These are phyloP conservation scores for Massarina eburnea DNA, from an alignment of 2,329 filamentous ascomycete species.

Conservation along the genomic window DNA sequence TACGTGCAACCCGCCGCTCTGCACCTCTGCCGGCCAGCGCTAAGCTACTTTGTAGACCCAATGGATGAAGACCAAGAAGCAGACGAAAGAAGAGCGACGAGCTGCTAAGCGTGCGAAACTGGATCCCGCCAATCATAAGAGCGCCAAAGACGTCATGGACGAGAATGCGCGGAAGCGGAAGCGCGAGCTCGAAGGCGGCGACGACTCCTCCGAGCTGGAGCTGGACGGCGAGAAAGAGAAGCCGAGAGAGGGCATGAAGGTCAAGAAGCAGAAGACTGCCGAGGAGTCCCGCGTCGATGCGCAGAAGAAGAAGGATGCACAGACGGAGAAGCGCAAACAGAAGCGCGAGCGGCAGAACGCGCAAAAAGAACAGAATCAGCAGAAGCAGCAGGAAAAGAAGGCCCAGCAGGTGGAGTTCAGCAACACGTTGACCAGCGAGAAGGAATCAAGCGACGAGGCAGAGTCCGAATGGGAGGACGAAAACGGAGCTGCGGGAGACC, in stretches of 20 bases:
- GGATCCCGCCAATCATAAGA: conserved; percentile 87
- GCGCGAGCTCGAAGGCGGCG: conserved; percentile 62
- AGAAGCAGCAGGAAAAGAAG: conserved; percentile 37
- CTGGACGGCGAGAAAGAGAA: conserved; percentile 41
- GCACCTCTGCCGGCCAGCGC: conserved; percentile 14
- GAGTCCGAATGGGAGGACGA: conserved; percentile 28
- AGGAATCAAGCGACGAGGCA: conserved; percentile 28
- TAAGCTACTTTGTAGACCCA: conserved; percentile 64
- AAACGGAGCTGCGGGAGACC: conserved; percentile 15
- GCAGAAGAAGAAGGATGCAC: conserved; percentile 16
- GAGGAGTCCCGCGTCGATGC: conserved; percentile 21
- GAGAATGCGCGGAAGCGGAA: conserved; percentile 78
- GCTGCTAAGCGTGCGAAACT: conserved; percentile 77
- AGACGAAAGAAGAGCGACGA: conserved; percentile 76
- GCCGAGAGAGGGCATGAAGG: conserved; percentile 43
- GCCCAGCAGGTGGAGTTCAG: conserved; percentile 33
- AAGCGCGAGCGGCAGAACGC: conserved; percentile 51
- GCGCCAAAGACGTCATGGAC: conserved; percentile 89
- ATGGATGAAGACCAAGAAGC: conserved; percentile 95
- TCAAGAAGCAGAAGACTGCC: conserved; percentile 49
- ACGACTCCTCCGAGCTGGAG: conserved; percentile 37
- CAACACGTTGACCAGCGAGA: conserved; percentile 21
- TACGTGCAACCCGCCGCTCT: conserved; percentile 53
- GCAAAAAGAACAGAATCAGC: conserved; percentile 44
- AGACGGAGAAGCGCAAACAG: conserved; percentile 47